These are phyloP conservation scores for Hyaloscypha finlandica DNA, from an alignment of 495 filamentous ascomycete genomes.

Conservation along the genomic window DNA sequence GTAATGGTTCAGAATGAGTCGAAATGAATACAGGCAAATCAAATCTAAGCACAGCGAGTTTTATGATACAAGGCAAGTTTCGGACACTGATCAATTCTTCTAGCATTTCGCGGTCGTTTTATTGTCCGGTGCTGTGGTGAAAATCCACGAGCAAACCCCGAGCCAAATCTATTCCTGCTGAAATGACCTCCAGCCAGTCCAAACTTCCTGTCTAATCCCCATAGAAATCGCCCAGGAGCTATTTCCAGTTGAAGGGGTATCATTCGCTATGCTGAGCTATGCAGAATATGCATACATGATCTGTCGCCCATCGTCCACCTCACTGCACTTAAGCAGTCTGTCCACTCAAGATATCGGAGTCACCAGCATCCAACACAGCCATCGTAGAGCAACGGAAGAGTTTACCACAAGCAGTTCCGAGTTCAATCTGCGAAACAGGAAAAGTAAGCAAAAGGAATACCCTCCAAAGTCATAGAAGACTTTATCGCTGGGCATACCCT, in stretches of 20 bases:
- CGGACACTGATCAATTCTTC: neutral
- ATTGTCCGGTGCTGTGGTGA: neutral
- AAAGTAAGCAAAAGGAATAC: conserved; percentile 54
- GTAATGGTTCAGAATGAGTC: neutral
- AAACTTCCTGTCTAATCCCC: neutral
- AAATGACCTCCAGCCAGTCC: neutral
- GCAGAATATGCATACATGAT: conserved; percentile 16
- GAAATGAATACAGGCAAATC: neutral
- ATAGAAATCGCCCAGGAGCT: neutral
- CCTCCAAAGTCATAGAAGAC: conserved; percentile 81
- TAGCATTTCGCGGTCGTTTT: neutral
- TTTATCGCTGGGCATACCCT: conserved; percentile 74
- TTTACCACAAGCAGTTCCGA: conserved; percentile 93
- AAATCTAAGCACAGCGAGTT: neutral
- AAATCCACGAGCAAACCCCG: neutral
- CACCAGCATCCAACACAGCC: conserved; percentile 94
- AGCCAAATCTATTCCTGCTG: neutral
- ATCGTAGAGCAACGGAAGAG: conserved; percentile 90
- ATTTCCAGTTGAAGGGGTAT: conserved; percentile 18
- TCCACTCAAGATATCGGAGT: conserved; percentile 91
- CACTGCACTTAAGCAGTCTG: conserved; percentile 53
- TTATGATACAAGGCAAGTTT: neutral
- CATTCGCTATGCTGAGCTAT: conserved; percentile 24
- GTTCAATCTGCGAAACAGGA: conserved; percentile 74
- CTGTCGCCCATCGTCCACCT: conserved; percentile 10